Conservation (phyloP, 2,329 filamentous ascomycete genomes). For the Paracamarosporium sp. region DNA sequence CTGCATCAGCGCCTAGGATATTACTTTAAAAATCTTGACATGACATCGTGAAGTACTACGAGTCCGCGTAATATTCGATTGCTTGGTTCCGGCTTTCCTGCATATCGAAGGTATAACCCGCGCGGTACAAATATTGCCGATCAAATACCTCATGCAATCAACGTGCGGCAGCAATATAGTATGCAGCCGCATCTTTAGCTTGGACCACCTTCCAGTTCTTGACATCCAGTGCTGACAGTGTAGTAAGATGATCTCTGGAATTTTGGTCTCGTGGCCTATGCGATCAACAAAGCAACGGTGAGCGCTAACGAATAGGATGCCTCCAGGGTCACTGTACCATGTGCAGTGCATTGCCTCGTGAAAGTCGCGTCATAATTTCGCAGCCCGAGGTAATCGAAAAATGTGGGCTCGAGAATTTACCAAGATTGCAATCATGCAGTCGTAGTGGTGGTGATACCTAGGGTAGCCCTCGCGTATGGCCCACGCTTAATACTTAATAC, state of each 20-base stretch:
- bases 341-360: background rate
- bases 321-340: too few species aligned
- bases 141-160: constrained; percentile 4
- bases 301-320: background rate
- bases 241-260: background rate
- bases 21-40: background rate
- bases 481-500: background rate
- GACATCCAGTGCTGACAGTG: background rate
- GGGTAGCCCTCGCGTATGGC: background rate
- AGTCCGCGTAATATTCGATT: background rate
- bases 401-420: background rate
- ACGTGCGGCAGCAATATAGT: constrained; percentile 5
- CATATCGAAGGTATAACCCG: constrained; percentile 9
- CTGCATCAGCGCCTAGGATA: background rate
- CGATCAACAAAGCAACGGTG: background rate
- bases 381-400: background rate
- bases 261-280: background rate
- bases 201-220: background rate
- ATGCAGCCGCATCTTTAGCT: background rate
- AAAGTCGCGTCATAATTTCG: background rate
- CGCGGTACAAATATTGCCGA: background rate
- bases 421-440: background rate
- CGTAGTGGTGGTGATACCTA: background rate
- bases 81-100: constrained; percentile 3
- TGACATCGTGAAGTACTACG: background rate